Evolutionary conservation across 2,329 filamentous ascomycete species (phyloP), one percentile per base, ranked within the genome.

Genomic region (Xylariaceae sp.): DNA sequence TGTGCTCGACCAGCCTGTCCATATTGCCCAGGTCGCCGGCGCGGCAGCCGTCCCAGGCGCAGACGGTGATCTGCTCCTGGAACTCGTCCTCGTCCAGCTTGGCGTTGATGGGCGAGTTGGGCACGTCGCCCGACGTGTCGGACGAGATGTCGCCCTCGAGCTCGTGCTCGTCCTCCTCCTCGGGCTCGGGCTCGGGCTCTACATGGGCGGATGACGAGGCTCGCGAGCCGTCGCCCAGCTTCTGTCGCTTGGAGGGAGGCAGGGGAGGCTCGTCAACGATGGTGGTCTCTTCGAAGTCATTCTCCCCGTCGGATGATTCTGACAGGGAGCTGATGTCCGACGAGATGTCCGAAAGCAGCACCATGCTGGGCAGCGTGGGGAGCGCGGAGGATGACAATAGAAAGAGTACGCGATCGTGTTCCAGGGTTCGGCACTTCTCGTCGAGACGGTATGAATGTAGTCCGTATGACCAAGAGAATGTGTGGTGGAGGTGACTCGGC

Each of bases 91-190:
- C 83, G 40, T 86, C 81, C 24, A 77, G 64, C 53, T 82, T 55
- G 64, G 83, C 60, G 60, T 81, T 70, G 55, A 71, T 65, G 12
- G 78, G 78, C 1, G 80, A 85, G 53, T 76, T 80, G 17, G 84
- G 84, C 31, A 89, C 77, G 37, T 87, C 88, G 57, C 87, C 87
- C 21, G 85, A 89, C 31, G 85, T 93, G 60, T 98, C 92, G 33
- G 85, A 87, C 6, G 88, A 94, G 39, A 96, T 80, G 34, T 88
- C 83, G 47, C 65, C 69, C 39, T 75, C 71, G 27, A 76, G 62
- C 46, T 55, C 48, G 30, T 48, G 45, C 14, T 55, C 52, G 5
- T 49, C 39, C 19, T 56, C 52, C 21, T 45, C 58, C 57, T 77
- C 59, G 39, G 71, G 58, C 32, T 69, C 62, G n/a, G 63, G 63